Percentiles rank a stretch among this genome's conserved stretches.
Evolutionary conservation across 306 rosid species (phyloP).

Genomic region (Vigna unguiculata): DNA sequence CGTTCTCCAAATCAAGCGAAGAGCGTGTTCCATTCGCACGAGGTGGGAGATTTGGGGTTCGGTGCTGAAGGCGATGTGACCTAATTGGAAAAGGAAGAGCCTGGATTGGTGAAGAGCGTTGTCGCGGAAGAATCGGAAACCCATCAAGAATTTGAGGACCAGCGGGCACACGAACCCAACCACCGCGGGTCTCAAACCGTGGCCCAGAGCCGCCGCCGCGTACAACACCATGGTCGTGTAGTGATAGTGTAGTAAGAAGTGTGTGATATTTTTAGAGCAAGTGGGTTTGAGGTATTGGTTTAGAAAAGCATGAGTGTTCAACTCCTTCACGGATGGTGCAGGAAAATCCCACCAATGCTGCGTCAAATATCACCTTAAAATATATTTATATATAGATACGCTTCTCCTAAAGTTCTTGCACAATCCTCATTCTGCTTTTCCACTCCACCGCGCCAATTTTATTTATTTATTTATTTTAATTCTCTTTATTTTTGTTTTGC

Average conservation of each 20-base stretch:
- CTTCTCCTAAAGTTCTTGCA: too few species aligned
- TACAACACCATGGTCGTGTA: conserved; percentile 33
- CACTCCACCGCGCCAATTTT: too few species aligned
- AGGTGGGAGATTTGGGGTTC: conserved; percentile 7
- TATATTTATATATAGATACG: too few species aligned
- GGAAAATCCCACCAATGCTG: neutral
- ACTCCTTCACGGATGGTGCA: neutral
- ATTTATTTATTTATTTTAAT: too few species aligned
- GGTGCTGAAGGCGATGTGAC: conserved; percentile 46
- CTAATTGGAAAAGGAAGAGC: conserved; percentile 62
- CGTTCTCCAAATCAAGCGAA: conserved; percentile 37
- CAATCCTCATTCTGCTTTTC: neutral
- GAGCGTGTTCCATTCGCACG: conserved; percentile 55
- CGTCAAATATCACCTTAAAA: neutral
- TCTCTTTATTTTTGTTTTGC: neutral
- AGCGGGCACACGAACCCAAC: conserved; percentile 42
- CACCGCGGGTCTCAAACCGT: conserved; percentile 42
- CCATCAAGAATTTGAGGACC: conserved; percentile 50
- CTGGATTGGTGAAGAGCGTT: conserved; percentile 47
- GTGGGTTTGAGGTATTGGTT: neutral
- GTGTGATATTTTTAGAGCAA: neutral
- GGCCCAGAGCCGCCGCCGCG: conserved; percentile 40
- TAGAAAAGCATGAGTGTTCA: neutral
- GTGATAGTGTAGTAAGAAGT: neutral
- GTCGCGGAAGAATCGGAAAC: conserved; percentile 43